Conservation (phyloP, 257 asterid genomes). For the Craterostigma plantagineum region DNA sequence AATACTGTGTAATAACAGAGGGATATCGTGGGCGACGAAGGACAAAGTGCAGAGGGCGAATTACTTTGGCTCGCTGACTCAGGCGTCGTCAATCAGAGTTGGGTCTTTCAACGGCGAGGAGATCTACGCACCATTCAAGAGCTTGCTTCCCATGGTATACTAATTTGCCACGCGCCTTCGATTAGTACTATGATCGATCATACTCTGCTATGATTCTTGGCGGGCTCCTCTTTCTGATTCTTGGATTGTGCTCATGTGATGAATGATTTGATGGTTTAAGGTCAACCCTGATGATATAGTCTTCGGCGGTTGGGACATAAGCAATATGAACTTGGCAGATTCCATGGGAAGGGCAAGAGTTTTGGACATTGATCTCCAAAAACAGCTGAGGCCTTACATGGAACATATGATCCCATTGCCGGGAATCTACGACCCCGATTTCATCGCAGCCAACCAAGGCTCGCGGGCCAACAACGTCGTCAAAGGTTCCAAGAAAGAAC, state of each 20-base stretch:
- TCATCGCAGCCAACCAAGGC: slow-evolving; percentile 97
- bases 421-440: slow-evolving; percentile 84
- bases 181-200: neutral
- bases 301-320: slow-evolving; percentile 99
- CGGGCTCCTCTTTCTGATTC: no score
- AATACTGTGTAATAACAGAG: slow-evolving; percentile 21
- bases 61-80: slow-evolving; percentile 87
- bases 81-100: slow-evolving; percentile 76
- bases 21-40: slow-evolving; percentile 97
- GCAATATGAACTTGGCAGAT: slow-evolving; percentile 85
- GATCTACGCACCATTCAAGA: slow-evolving; percentile 92
- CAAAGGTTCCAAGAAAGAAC: slow-evolving; percentile 78
- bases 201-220: no score
- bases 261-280: no score
- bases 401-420: slow-evolving; percentile 98
- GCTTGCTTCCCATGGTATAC: slow-evolving; percentile 92
- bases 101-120: slow-evolving; percentile 97
- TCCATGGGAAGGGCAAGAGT: slow-evolving; percentile 96
- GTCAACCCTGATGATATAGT: slow-evolving; percentile 84
- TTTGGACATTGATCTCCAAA: slow-evolving; percentile 81
- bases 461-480: slow-evolving; percentile 76
- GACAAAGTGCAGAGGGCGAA: slow-evolving; percentile 87
- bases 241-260: no score
- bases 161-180: no score
- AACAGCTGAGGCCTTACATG: slow-evolving; percentile 94